Conservation (phyloP, 2,329 filamentous ascomycete genomes). For the Myriosclerotinia duriaeana region DNA sequence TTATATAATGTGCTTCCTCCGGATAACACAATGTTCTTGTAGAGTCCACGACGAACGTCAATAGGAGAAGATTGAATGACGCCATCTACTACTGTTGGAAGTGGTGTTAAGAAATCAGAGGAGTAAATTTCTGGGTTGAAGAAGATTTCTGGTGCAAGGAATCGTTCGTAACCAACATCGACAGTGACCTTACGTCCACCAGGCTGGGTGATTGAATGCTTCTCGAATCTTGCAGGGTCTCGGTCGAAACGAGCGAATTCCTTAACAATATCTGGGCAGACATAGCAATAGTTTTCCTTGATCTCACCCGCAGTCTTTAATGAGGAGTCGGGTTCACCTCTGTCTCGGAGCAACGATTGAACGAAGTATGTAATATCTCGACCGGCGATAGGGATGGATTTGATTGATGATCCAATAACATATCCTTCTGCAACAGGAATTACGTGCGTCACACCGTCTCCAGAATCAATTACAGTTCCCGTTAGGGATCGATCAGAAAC, state of each 20-base stretch:
- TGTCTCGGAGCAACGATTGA: conserved; percentile 90
- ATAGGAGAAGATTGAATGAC: conserved; percentile 98
- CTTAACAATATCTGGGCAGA: conserved; percentile 98
- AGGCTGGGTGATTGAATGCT: conserved; percentile 82
- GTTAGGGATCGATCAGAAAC: conserved; percentile 94
- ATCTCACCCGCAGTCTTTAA: conserved; percentile 97
- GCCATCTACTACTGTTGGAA: conserved; percentile 90
- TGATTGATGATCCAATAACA: conserved; percentile 98
- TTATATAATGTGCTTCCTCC: conserved; percentile 98
- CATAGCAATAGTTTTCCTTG: conserved; percentile 98
- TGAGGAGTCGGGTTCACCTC: conserved; percentile 93
- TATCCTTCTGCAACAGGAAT: conserved; percentile 98
- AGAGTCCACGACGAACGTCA: conserved; percentile 91
- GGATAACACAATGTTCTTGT: conserved; percentile 99
- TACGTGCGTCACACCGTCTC: conserved; percentile 98
- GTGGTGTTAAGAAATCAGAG: conserved; percentile 93
- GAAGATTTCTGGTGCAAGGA: conserved; percentile 97
- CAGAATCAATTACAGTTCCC: conserved; percentile 96
- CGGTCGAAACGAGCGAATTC: conserved; percentile 94
- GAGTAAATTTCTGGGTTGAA: conserved; percentile 99
- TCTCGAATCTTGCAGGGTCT: conserved; percentile 85
- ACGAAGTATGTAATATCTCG: conserved; percentile 99
- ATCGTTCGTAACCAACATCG: conserved; percentile 96
- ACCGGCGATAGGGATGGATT: conserved; percentile 96
- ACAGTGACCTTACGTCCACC: conserved; percentile 82